Conservation (phyloP, 164 flowering plant species). For the Aristolochia contorta region DNA sequence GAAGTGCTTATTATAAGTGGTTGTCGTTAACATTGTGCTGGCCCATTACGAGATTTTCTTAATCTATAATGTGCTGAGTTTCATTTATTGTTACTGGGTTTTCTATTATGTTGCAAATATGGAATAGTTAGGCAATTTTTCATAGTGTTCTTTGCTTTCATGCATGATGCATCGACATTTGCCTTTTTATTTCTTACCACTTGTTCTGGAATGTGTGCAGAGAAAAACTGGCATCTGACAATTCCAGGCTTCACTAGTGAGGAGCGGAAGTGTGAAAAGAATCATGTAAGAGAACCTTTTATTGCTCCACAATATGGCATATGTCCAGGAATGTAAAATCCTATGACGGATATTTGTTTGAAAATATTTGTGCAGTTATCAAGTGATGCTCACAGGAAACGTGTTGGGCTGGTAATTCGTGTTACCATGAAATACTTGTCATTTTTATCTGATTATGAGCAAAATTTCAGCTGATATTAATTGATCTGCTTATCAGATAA, state of each 20-base stretch:
- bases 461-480: too few species aligned
- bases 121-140: too few species aligned
- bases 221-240: conserved; percentile 70
- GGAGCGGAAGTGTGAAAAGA: conserved; percentile 40
- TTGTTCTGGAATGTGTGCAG: conserved; percentile 30
- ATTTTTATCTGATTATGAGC: neutral
- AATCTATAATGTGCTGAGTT: neutral
- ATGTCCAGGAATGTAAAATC: neutral
- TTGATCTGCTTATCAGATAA: conserved; percentile 31
- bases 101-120: too few species aligned
- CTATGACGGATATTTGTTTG: too few species aligned
- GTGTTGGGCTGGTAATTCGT: conserved; percentile 54
- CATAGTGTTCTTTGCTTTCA: too few species aligned
- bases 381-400: conserved; percentile 58
- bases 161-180: too few species aligned
- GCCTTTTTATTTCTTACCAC: too few species aligned
- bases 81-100: neutral
- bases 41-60: neutral
- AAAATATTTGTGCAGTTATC: conserved; percentile 36
- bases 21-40: too few species aligned
- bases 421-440: neutral
- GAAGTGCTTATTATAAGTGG: too few species aligned
- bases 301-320: neutral
- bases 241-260: conserved; percentile 88
- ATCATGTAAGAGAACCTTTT: conserved; percentile 2